Percentiles rank a stretch among this genome's conserved stretches.
Conservation (phyloP, 202 grass and related monocot genomes). For the Tripidium arundinaceum region DNA sequence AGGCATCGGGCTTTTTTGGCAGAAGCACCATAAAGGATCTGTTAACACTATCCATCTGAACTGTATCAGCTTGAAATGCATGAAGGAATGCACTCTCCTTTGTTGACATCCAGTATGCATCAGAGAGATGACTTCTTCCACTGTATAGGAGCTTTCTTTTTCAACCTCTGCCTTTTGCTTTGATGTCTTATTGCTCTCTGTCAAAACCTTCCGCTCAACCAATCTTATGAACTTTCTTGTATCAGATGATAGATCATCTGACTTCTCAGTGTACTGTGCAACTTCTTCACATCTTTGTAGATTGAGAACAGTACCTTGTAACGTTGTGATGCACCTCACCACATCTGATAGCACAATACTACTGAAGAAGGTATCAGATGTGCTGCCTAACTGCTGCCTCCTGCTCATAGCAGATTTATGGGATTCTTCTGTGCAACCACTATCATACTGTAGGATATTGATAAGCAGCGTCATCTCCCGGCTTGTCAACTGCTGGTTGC, state of each 20-base stretch:
- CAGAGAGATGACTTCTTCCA: neutral
- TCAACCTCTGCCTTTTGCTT: neutral
- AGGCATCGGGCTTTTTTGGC: too few species aligned
- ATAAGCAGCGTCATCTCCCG: neutral
- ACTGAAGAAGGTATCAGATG: neutral
- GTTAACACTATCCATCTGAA: too few species aligned
- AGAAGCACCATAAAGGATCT: too few species aligned
- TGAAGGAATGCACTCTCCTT: neutral
- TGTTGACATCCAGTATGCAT: neutral
- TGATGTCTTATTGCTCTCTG: neutral
- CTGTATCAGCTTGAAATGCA: too few species aligned
- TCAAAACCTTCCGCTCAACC: neutral
- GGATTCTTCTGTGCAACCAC: neutral
- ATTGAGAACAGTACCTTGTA: neutral
- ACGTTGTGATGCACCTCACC: neutral
- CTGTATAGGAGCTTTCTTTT: neutral
- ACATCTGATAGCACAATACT: neutral
- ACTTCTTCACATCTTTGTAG: neutral
- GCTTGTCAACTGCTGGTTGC: neutral
- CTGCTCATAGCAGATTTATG: neutral
- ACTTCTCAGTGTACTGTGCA: neutral
- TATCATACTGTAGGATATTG: neutral
- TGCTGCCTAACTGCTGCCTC: neutral
- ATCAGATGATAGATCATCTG: neutral
- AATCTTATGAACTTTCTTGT: neutral